Evolutionary conservation across 2,329 filamentous ascomycete genomes (phyloP), one percentile per base, ranked within the genome.

Genomic region (Ascochyta pisi): DNA sequence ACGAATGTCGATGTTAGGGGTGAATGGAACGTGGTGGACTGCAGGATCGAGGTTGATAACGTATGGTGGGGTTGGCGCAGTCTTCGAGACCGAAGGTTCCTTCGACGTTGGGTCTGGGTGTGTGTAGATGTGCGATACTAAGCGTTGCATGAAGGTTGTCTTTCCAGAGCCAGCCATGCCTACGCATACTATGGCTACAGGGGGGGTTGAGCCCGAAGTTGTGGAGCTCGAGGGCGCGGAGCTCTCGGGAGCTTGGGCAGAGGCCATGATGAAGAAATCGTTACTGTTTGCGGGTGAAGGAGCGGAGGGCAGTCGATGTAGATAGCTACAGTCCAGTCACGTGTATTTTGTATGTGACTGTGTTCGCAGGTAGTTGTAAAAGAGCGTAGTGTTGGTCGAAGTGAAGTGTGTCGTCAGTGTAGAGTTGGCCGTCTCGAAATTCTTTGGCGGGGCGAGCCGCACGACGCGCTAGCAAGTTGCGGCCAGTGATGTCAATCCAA

Each of bases 111-210:
- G 71, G 16, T 88, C 85, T 55, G 89, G 86, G 69, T 93, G 85
- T 5, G 84, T 84, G 73, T 98, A 94, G 3, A 99, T 87, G 74
- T 99, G 85, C 0, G 94, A 89, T 76, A 97, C 97, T 70, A 99
- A 95, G 70, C 95, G 88, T 75, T 98, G 94, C 94, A 99, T 98
- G 74, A 99, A 99, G 0, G 96, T 99, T n/a, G 95, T 99, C 82
- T 99, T 99, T 70, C 95, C 95, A 15, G 92, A 96, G 68, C 95
- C 94, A 69, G 95, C 95, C 94, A 98, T 98, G 82, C 95, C 95
- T 44, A 99, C 88, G 77, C 93, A 97, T 69, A 98, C 92, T 57
- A 99, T 88, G 59, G 91, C 86, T 41, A 91, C 88, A 37, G 92
- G 90, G 2, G 64, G 45, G 26, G 63, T 48, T 3, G 64, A 56